Conservation (phyloP, 768 basidiomycete genomes). For the Mycena capillaripes region DNA sequence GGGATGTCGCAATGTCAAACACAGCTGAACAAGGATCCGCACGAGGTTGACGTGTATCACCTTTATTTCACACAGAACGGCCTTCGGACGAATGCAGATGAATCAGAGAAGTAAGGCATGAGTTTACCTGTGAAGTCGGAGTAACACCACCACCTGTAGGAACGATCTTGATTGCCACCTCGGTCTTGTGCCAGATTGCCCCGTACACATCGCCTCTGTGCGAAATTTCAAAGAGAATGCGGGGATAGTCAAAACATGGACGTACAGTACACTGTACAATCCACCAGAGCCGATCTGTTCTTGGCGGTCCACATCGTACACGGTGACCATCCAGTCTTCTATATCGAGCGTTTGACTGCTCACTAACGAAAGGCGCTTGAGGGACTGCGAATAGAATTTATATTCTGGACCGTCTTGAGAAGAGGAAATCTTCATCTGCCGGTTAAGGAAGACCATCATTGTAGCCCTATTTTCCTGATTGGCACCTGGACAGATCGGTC, state of each 20-base stretch:
- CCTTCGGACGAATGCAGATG: conserved; percentile 9
- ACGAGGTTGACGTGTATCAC: not conserved
- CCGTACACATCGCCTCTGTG: conserved; percentile 29
- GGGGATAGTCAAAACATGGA: not conserved
- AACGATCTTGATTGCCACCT: conserved; percentile 32
- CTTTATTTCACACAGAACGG: not conserved
- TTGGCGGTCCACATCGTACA: conserved; percentile 52
- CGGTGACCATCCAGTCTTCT: conserved; percentile 29
- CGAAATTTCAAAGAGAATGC: not conserved
- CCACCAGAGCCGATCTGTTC: conserved; percentile 55
- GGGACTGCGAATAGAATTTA: not conserved
- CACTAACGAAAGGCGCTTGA: not conserved
- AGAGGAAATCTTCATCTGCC: not conserved
- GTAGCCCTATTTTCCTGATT: not conserved
- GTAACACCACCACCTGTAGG: conserved; percentile 10
- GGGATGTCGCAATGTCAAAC: conserved; percentile 29
- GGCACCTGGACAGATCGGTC: not conserved
- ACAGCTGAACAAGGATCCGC: conserved; percentile 18
- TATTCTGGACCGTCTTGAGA: not conserved
- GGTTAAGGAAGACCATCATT: not conserved
- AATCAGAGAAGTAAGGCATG: too few relatives aligned
- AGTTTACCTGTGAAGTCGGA: not conserved
- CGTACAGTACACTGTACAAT: too few relatives aligned
- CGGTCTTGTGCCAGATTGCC: conserved; percentile 31
- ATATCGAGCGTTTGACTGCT: not conserved